Conservation (phyloP, 2,329 filamentous ascomycete species). For the Chrysosporium queenslandicum region DNA sequence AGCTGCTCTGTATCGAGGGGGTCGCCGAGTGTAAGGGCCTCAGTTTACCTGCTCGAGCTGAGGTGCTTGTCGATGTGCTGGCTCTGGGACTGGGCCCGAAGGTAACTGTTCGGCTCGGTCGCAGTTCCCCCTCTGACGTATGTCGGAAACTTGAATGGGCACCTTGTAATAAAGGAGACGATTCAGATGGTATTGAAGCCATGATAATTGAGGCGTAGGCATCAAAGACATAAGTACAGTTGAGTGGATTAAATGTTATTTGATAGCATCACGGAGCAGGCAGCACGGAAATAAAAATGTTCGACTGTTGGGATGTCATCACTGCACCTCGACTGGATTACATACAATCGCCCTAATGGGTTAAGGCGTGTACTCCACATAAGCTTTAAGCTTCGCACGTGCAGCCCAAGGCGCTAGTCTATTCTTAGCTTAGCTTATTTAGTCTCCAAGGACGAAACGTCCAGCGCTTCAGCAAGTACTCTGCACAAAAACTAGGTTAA, state of each 20-base stretch:
- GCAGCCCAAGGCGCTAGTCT: not conserved
- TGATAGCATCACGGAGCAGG: not conserved
- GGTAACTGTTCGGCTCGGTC: slow-evolving; percentile 37
- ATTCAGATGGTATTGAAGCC: slow-evolving; percentile 12
- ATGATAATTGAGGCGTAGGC: not conserved
- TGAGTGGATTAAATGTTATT: not conserved
- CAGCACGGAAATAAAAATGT: not conserved
- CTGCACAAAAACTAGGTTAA: no score
- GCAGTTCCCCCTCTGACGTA: slow-evolving; percentile 33
- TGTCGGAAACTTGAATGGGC: slow-evolving; percentile 15
- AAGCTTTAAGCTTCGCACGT: slow-evolving; percentile 8
- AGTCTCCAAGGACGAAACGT: no score
- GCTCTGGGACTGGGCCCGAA: slow-evolving; percentile 41
- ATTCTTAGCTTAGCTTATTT: not conserved
- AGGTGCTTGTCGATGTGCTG: slow-evolving; percentile 35
- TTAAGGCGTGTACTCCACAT: not conserved
- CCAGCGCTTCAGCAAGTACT: no score
- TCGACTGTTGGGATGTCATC: not conserved
- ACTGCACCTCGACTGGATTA: not conserved
- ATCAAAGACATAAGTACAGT: not conserved
- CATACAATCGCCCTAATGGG: not conserved
- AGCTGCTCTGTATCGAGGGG: slow-evolving; percentile 26
- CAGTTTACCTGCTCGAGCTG: slow-evolving; percentile 34
- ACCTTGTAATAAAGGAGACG: slow-evolving; percentile 13
- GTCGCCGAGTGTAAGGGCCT: slow-evolving; percentile 34